Evolutionary conservation across 1,139 yeast genomes (phyloP), one percentile per base, ranked within the genome.

Genomic region (Geotrichum australiense): DNA sequence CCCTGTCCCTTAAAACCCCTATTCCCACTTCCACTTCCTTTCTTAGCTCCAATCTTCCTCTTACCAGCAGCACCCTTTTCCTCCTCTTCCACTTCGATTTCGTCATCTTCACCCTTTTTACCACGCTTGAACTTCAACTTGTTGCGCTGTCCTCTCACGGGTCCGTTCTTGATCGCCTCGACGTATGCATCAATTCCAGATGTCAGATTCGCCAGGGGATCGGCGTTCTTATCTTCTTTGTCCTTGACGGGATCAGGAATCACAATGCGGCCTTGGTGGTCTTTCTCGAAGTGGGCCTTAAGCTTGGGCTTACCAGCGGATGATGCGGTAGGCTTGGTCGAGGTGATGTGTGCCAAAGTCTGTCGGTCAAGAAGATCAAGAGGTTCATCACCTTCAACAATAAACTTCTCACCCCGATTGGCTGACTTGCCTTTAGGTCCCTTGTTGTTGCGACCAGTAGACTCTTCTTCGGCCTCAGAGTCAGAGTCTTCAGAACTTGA

Each of bases 141-240:
- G 63, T 87, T 86, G 68, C 77, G 78, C 68, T 85, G 96, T 45
- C 96, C 96, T 64, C 94, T 80, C 4, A 85, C 76, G 31, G 98
- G 97, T 23, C 91, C 96, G 54, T 81, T 85, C 61, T 78, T 81
- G 29, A 91, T 86, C 10, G 97, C 98, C 51, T 86, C 96, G 53
- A 87, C 75, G 59, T 91, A 91, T 1, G 96, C 96, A 59, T 85
- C 85, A 50, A 89, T 75, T 20, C 95, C 93, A n/a, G 57, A 59
- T 29, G 64, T 69, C 7, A 62, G 62, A 47, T 68, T 71, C 47
- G 76, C 75, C 44, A 76, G 57, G 52, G 74, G 75, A 34, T 80
- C 83, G 5, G 53, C 54, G n/a, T 47, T 53, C 10, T 24, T 19
- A 8, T 19, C 38, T 10, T 14, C 25, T 15, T 22, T 5, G 15